Evolutionary conservation across 805 yeast genomes (phyloP).

Genomic region (Middelhovenomyces tepae): DNA sequence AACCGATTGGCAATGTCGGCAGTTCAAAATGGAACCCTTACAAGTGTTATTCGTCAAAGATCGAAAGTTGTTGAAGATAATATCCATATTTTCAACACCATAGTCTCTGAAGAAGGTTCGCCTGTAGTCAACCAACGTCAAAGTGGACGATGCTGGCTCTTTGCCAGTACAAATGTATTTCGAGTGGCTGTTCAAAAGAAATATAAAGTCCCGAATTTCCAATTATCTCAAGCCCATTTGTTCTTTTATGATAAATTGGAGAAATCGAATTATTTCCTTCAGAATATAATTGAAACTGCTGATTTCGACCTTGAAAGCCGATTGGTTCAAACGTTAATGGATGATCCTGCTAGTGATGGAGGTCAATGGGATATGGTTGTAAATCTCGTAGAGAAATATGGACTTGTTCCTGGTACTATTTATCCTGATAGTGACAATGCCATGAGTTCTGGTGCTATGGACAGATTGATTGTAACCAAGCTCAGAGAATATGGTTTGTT

Average conservation of each 20-base stretch:
- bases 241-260: conserved; percentile 84
- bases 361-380: conserved; percentile 84
- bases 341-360: conserved; percentile 69
- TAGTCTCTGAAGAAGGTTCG: conserved; percentile 42
- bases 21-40: conserved; percentile 39
- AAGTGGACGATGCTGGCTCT: conserved; percentile 84
- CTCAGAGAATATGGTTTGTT: conserved; percentile 71
- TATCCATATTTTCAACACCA: conserved; percentile 33
- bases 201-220: conserved; percentile 58
- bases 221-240: conserved; percentile 68
- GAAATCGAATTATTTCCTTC: conserved; percentile 71
- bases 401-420: conserved; percentile 63
- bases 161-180: conserved; percentile 71
- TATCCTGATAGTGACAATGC: conserved; percentile 63
- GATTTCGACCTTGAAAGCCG: conserved; percentile 61
- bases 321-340: conserved; percentile 53
- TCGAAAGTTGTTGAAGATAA: conserved; percentile 11
- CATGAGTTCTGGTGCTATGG: conserved; percentile 43
- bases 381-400: conserved; percentile 70
- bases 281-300: conserved; percentile 63
- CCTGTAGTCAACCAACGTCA: conserved; percentile 68
- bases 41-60: conserved; percentile 28
- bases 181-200: conserved; percentile 54
- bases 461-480: conserved; percentile 55
- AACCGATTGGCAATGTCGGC: conserved; percentile 47